A percentile compares a stretch with the other conserved stretches of the same genome.
Evolutionary conservation across 2,329 filamentous ascomycete species (phyloP).

Genomic region (Aspergillus sp.): DNA sequence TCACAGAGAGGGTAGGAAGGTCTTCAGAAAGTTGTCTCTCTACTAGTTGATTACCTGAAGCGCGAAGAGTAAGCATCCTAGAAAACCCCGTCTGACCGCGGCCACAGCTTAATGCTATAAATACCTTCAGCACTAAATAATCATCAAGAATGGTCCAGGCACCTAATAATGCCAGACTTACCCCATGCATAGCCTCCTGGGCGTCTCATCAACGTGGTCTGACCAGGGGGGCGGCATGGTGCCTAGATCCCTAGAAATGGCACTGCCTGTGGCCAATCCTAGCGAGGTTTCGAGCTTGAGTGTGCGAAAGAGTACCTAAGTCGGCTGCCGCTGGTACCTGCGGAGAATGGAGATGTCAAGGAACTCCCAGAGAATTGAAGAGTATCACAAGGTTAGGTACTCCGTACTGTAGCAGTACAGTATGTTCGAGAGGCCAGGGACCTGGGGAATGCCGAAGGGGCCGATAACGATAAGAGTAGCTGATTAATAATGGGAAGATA

Average conservation of each 20-base stretch:
- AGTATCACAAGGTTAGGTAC: no score
- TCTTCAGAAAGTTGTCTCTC: not conserved
- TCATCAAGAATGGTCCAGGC: not conserved
- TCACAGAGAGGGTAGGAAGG: no score
- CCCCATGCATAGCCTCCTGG: not conserved
- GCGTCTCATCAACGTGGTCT: not conserved
- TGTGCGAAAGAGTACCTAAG: not conserved
- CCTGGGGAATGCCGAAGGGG: not conserved
- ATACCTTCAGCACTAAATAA: not conserved
- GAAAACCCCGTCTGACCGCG: not conserved
- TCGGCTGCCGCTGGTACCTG: not conserved
- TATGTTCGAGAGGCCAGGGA: not conserved
- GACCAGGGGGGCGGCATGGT: not conserved
- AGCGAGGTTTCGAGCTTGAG: not conserved
- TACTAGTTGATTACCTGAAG: not conserved
- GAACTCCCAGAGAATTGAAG: not conserved
- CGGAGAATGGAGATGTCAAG: not conserved
- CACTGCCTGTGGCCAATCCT: not conserved
- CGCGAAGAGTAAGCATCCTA: not conserved
- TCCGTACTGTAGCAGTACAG: not conserved
- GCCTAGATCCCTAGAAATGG: not conserved
- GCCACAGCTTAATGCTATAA: not conserved
- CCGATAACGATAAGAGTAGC: not conserved
- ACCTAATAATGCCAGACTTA: not conserved
- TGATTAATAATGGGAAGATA: constrained; percentile 4